Evolutionary conservation across 805 yeast species (phyloP).

Genomic region (Ogataea nitratoaversa): DNA sequence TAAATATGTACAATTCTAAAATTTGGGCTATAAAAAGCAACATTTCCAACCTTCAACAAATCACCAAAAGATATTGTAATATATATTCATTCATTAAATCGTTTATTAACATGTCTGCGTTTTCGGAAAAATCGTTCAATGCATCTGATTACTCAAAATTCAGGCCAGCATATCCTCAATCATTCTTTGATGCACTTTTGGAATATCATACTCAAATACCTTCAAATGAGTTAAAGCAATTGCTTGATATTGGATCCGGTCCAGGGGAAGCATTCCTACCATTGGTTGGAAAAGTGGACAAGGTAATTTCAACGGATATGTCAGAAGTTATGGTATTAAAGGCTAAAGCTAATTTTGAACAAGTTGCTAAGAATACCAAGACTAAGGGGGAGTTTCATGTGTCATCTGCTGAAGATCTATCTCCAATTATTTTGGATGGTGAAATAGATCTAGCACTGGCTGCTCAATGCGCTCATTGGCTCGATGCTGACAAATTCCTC

Average conservation of each 20-base stretch:
- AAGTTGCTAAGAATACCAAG: not conserved
- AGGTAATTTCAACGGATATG: conserved; percentile 43
- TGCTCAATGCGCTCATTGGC: conserved; percentile 91
- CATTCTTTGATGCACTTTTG: conserved; percentile 39
- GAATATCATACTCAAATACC: conserved; percentile 28
- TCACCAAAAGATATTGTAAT: too few relatives aligned
- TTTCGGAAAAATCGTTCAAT: conserved; percentile 48
- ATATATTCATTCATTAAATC: too few relatives aligned
- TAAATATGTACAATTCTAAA: too few relatives aligned
- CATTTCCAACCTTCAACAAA: too few relatives aligned
- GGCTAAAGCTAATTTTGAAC: conserved; percentile 27
- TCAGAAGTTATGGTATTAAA: conserved; percentile 44
- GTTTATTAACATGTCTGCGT: conserved; percentile 54
- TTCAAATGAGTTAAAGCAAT: conserved; percentile 27
- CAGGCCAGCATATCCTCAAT: conserved; percentile 64
- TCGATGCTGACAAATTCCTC: conserved; percentile 31
- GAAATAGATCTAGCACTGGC: conserved; percentile 61
- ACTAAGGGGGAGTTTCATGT: conserved; percentile 11
- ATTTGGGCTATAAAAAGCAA: too few relatives aligned
- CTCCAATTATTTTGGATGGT: conserved; percentile 16
- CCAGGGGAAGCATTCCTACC: conserved; percentile 50
- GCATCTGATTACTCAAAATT: conserved; percentile 50
- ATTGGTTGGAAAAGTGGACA: conserved; percentile 32
- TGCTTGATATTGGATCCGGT: conserved; percentile 59
- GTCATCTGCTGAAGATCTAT: conserved; percentile 21